Evolutionary conservation across 768 basidiomycete species (phyloP), one percentile per base, ranked within the genome.

Genomic region (Mycena vulgaris): DNA sequence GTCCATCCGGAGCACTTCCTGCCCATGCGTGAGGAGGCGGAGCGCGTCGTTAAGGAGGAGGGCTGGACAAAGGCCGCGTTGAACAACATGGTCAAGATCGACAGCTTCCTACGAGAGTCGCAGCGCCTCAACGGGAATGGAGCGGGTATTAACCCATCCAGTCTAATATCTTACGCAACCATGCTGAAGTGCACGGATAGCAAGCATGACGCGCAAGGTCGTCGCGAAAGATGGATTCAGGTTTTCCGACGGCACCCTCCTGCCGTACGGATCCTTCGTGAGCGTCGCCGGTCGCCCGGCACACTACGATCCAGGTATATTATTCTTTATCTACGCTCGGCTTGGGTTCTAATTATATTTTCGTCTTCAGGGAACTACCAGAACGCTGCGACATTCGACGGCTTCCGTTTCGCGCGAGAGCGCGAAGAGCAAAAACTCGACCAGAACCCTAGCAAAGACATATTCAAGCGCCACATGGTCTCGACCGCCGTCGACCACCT

Each of bases 41-140:
- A 89, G 70, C 88, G 88, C 68, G 87, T 89, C 73, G 57, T 89
- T 23, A 84, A 83, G 57, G 88, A 88, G 30, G 67, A 83, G 4
- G 82, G 82, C 33, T 87, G 85, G 84, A 80, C 80, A 3, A 88
- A 87, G 72, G 74, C 75, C 16, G 80, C 83, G 0, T 73, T 86
- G 64, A 77, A 76, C 31, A 76, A 77, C 60, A 83, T 87, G 83
- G 71, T 62, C 51, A 81, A 81, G 66, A 45, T 86, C 17, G 86
- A 88, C 74, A 87, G 86, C 70, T 85, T 87, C 74, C 28, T 87
- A 55, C 83, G 83, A 61, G 86, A 88, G 74, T 75, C 79, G 16
- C 78, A 80, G 72, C 73, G 85, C 11, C 25, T 82, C 21, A 72
- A 74, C 31, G 79, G 19, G 23, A 37, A 19, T 11, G 57, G 66